phyloP scores from a whole-genome alignment of 768 basidiomycete species.

The Cystobasidium tubakii region DNA sequence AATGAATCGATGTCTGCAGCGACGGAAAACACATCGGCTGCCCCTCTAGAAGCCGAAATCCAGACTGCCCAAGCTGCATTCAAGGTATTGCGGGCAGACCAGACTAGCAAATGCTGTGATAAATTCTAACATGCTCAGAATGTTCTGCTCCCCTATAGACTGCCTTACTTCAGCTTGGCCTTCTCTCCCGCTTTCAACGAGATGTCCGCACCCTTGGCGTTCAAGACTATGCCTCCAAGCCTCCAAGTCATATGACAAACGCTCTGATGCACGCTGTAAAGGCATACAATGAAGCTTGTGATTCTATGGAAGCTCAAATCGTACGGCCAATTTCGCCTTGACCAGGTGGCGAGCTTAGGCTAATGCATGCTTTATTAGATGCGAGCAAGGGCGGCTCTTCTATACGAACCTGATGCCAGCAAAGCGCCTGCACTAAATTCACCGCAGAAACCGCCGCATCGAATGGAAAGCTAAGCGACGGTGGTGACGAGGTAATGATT shows the following conservation, averaged over 20 bases:
- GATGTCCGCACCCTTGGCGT: conserved; percentile 29
- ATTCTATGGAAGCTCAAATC: conserved; percentile 19
- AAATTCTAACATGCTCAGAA: neutral
- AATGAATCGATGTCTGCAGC: neutral
- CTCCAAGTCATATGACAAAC: conserved; percentile 16
- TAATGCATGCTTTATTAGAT: neutral
- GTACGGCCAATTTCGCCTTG: neutral
- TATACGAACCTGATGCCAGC: neutral
- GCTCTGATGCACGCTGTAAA: conserved; percentile 14
- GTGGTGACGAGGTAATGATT: neutral
- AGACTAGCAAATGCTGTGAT: too few species aligned
- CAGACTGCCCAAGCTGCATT: conserved; percentile 22
- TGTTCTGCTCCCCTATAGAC: neutral
- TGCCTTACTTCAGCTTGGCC: conserved; percentile 26
- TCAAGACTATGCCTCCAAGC: conserved; percentile 24
- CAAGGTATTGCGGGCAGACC: too few species aligned
- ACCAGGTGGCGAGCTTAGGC: neutral
- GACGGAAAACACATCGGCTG: neutral
- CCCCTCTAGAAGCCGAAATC: conserved; percentile 7
- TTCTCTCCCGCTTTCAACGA: conserved; percentile 28
- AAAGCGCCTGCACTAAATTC: too few species aligned
- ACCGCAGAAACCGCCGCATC: too few species aligned
- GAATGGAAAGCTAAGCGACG: too few species aligned
- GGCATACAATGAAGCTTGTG: conserved; percentile 26
- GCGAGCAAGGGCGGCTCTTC: conserved; percentile 7